Evolutionary conservation across 768 basidiomycete genomes (phyloP), one percentile per base, ranked within the genome.

Genomic region (Cubamyces lactineus): DNA sequence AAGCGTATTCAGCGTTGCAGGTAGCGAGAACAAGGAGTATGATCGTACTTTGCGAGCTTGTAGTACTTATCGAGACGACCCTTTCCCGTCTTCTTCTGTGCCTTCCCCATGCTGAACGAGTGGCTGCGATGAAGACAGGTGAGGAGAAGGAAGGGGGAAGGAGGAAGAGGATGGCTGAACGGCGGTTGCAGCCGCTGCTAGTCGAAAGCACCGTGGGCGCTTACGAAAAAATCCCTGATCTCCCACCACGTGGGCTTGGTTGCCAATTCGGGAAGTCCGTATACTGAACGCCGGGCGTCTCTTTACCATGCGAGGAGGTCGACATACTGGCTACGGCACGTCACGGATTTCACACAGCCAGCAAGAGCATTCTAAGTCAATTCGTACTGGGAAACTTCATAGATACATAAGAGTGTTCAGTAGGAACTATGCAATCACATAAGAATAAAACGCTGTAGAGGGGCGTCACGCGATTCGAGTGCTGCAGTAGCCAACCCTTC

Each of bases 31-130:
- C 21, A 23, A 62, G 41, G 28, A 28, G 34, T 13, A 64, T 41
- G 52, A 40, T 57, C 62, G 21, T 70, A 93, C 92, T 94, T 93
- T 77, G 92, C 93, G 72, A 96, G 90, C 73, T 93, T 94, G 78
- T 98, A 98, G 76, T 96, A 98, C 77, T 96, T 96, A 77, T 98
- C 95, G 51, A 96, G 82, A 71, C 95, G 93, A 68, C 91, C 93
- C 77, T 96, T 96, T 66, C 94, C 95, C 24, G 94, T 95, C 82
- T 96, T 97, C 80, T 96, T 96, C 75, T 93, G 89, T n/a, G 84
- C 72, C 57, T 76, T 76, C 19, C 75, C 75, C 75, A 76, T 76
- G 63, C 4, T 40, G 46, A 39, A 38, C 16, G n/a, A 46, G 23
- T 30, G 38, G 3, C 15, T 3, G 41, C 15, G 39, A 34, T 5